Base-by-base conservation (phyloP, 169 alveolate species). In the Neospora caninum region DNA sequence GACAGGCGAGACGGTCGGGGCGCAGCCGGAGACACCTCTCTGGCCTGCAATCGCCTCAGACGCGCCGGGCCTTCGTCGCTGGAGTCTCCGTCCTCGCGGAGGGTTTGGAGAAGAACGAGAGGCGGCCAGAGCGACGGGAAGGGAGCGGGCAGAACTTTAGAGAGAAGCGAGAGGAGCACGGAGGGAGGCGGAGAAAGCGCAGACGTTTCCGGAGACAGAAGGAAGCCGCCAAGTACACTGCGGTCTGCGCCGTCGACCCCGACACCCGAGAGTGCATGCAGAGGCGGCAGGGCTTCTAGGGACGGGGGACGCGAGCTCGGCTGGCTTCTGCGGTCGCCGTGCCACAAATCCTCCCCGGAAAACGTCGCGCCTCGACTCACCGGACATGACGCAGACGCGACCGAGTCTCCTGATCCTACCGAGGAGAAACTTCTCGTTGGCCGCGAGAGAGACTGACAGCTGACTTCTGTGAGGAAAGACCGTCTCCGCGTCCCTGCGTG, bases 111-210 rank as follows among this genome's bases (percentile, higher is more conserved):
- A 20, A 78, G 45, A 20, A 38, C 45, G 43, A 78, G 86, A 20
- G 86, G 86, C 39, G 86, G 86, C 86, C 86, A 78, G 49, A 38
- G 49, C 41, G 86, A 78, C 7, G 86, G 49, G n/a, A 36, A 78
- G 43, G 86, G 86, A 2, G 86, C 49, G 2, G 86, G 86, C 86
- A 78, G 86, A 13, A 78, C 49, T 16, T n/a, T 6, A 2, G 45
- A 18, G 18, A 78, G 86, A 78, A 78, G 86, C 39, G 86, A 78
- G 43, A 78, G 86, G 13, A 78, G 86, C 13, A n/a, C 39, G 49
- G 86, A 78, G 20, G 49, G 45, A 18, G 86, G 86, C 49, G 41
- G 45, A 2, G 86, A 20, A 2, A 43, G 4, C 45, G 86, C 73
- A 1, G 73, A 16, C 31, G 31, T 1, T 64, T 7, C 73, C 31